Evolutionary conservation across 73 alveolate genomes (phyloP), one percentile per base, ranked within the genome.

Genomic region (Breviolum minutum): DNA sequence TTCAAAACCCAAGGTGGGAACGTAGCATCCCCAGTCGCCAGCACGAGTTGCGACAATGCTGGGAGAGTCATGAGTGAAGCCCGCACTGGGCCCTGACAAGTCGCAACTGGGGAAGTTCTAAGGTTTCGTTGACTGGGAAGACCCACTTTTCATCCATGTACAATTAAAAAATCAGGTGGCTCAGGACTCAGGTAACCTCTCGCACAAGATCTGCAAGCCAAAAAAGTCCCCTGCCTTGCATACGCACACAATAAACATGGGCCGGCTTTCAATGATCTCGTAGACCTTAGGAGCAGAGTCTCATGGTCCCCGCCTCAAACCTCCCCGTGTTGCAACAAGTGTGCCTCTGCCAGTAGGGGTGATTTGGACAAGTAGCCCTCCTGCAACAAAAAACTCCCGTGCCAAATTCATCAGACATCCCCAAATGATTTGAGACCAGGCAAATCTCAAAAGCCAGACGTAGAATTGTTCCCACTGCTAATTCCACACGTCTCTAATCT

Each of bases 1-100:
- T n/a, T 7, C 29, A 17, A 14, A 80, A 20, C 54, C 74, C 17
- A n/a, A 84, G 93, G 48, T 24, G 76, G 17, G 74, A 10, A 73
- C 97, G 97, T 48, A 20, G 97, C 71, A 61, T 73, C 97, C 62
- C 63, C 70, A 8, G 97, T 91, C 29, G 97, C 97, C 89, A 91
- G 77, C 11, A 91, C 97, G 30, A 91, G 97, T 77, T 91, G 97
- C 32, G 97, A 91, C 40, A 91, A 40, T 77, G 89, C 97, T 29
- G 89, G 89, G 20, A 91, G 64, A 17, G 97, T 91, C 97, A 91
- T 91, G 77, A 91, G 97, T 89, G 97, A 91, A 91, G 97, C 97
- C 74, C 97, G 97, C 88, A 91, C 97, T 73, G 97, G 97, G 79
- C 97, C 97, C 97, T 91, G 95, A 24, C 40, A 63, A 24, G 13